Percentiles rank a stretch among this genome's conserved stretches.
phyloP scores from a whole-genome alignment of 805 yeast species.

The Barnettozyma wickerhamii region DNA sequence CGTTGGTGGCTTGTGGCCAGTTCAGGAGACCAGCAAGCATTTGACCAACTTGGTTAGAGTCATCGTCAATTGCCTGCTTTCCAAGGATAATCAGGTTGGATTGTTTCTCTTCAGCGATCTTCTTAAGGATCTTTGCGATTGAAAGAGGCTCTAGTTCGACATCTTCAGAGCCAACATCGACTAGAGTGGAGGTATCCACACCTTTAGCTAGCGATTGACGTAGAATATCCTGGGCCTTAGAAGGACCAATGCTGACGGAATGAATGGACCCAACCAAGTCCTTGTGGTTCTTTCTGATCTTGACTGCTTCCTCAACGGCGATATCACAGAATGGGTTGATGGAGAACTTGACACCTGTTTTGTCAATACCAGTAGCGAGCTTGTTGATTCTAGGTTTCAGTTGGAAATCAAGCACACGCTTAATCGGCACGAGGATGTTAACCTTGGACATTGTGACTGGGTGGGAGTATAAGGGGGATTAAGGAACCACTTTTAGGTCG shows the following conservation, averaged over 20 bases:
- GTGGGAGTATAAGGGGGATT: neutral
- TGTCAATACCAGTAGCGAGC: conserved; percentile 72
- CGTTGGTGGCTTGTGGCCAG: conserved; percentile 98
- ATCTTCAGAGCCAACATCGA: conserved; percentile 63
- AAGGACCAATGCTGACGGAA: conserved; percentile 87
- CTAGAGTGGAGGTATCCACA: conserved; percentile 77
- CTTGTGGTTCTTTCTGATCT: conserved; percentile 64
- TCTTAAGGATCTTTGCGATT: conserved; percentile 79
- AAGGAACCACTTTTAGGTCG: neutral
- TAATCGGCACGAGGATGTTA: conserved; percentile 86
- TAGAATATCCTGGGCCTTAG: conserved; percentile 82
- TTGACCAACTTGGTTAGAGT: conserved; percentile 92
- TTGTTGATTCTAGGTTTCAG: conserved; percentile 89
- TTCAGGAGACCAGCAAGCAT: conserved; percentile 88
- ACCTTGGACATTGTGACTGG: conserved; percentile 41
- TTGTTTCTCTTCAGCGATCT: conserved; percentile 63
- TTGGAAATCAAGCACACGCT: conserved; percentile 92
- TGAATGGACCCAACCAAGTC: conserved; percentile 74
- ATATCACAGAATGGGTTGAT: conserved; percentile 98
- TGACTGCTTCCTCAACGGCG: conserved; percentile 92
- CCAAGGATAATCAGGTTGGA: conserved; percentile 86
- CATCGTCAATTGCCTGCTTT: conserved; percentile 96
- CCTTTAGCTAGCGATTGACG: conserved; percentile 94
- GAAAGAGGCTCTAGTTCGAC: conserved; percentile 70
- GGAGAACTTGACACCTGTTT: conserved; percentile 85